Conservation (phyloP, 768 basidiomycete species). For the Myochromella boudieri region DNA sequence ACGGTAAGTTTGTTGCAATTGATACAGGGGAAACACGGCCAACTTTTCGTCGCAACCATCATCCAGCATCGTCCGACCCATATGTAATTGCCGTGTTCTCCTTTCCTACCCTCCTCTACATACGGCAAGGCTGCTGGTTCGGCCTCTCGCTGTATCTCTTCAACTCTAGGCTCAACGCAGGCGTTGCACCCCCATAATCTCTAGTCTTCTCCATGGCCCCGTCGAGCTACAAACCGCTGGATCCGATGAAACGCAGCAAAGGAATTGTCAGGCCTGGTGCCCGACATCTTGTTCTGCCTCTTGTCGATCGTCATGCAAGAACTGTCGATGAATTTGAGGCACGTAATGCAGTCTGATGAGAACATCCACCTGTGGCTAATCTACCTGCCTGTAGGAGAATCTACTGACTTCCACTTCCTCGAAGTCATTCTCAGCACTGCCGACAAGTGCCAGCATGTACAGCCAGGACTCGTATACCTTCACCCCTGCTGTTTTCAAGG, state of each 20-base stretch:
- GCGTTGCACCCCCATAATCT: constrained; percentile 1
- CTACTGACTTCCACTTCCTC: constrained; percentile 12
- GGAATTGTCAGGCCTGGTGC: constrained; percentile 14
- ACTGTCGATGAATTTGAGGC: constrained; percentile 6
- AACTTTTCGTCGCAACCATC: too few species aligned
- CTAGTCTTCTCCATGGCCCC: constrained; percentile 6
- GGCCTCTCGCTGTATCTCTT: constrained; percentile 1
- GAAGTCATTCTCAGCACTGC: constrained; percentile 15
- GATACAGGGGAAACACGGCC: too few species aligned
- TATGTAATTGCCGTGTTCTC: neutral
- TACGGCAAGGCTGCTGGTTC: constrained; percentile 17
- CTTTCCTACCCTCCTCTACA: constrained; percentile 1
- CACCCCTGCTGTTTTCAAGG: constrained; percentile 15
- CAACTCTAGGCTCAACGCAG: neutral
- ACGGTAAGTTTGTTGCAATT: too few species aligned
- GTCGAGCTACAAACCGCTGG: constrained; percentile 6
- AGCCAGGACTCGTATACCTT: constrained; percentile 20
- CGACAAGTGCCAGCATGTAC: constrained; percentile 21
- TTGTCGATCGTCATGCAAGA: constrained; percentile 12
- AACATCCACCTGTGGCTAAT: neutral
- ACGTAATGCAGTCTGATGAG: neutral
- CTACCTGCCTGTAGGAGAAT: constrained; percentile 6
- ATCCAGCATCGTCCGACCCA: neutral
- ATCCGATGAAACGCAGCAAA: constrained; percentile 1
- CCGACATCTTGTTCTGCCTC: constrained; percentile 11